These are phyloP conservation scores for Candida loeiensis DNA, from an alignment of 805 yeast species.

Conservation along the genomic window DNA sequence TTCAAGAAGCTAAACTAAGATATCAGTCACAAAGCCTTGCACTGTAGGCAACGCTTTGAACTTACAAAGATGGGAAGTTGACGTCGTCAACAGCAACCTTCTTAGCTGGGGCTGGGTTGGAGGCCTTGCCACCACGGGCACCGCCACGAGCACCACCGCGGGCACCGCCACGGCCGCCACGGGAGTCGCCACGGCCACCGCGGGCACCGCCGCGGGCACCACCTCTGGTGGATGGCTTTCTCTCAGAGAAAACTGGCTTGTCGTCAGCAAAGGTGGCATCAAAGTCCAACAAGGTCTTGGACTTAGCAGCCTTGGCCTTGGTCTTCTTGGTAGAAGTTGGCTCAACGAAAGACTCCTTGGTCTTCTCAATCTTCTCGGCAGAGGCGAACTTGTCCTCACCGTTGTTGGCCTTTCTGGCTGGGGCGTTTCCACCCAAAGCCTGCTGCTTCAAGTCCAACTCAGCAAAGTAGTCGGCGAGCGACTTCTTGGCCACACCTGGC, in stretches of 20 bases:
- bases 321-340: conserved; percentile 64
- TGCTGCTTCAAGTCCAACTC: conserved; percentile 49
- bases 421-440: conserved; percentile 35
- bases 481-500: conserved; percentile 43
- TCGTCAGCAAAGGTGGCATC: conserved; percentile 69
- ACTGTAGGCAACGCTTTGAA: background rate
- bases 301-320: conserved; percentile 74
- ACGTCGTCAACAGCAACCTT: conserved; percentile 49
- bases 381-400: conserved; percentile 53
- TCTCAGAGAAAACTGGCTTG: conserved; percentile 30
- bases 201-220: conserved; percentile 14
- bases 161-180: conserved; percentile 5
- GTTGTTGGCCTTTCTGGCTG: conserved; percentile 52
- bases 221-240: conserved; percentile 17
- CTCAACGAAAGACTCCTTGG: conserved; percentile 55
- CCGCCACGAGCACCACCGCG: conserved; percentile 16
- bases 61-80: conserved; percentile 67
- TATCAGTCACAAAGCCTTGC: conserved; percentile 4
- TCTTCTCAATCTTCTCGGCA: conserved; percentile 63
- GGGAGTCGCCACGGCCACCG: conserved; percentile 15
- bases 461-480: conserved; percentile 84
- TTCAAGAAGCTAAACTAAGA: conserved; percentile 6
- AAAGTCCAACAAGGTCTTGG: conserved; percentile 73
- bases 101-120: conserved; percentile 21
- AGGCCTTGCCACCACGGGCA: conserved; percentile 26